Evolutionary conservation across 257 asterid species (phyloP).

Genomic region (Craterostigma plantagineum): DNA sequence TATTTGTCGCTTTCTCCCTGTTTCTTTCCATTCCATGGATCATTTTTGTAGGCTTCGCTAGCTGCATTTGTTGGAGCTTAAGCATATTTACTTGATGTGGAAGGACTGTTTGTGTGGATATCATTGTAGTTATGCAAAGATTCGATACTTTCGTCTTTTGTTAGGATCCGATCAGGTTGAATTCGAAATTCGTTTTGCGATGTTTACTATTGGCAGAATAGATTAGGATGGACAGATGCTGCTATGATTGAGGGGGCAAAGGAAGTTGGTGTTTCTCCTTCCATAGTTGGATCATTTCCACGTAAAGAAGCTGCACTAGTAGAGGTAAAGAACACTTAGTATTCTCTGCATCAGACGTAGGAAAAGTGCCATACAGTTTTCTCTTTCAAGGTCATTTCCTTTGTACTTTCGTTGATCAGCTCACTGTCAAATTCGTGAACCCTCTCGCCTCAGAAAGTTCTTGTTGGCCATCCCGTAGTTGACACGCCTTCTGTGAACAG

Average conservation of each 20-base stretch:
- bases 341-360: neutral
- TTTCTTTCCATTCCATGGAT: no score
- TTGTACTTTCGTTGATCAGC: neutral
- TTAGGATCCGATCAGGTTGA: neutral
- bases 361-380: neutral
- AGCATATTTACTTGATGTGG: neutral
- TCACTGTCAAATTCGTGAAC: no score
- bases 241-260: conserved; percentile 90
- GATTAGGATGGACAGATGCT: conserved; percentile 79
- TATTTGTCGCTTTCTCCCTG: conserved; percentile 1
- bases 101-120: conserved; percentile 1
- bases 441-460: no score
- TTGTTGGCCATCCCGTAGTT: no score
- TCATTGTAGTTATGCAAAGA: no score
- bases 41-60: neutral
- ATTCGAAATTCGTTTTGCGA: neutral
- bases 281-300: conserved; percentile 79
- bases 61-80: neutral
- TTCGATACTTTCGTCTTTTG: neutral
- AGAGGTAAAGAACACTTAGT: conserved; percentile 29
- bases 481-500: neutral
- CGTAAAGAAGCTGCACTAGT: conserved; percentile 88
- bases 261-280: conserved; percentile 76
- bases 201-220: conserved; percentile 33
- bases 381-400: neutral